Base-by-base conservation (phyloP, 441 rosid genomes). In the Rhodomyrtus psidioides region DNA sequence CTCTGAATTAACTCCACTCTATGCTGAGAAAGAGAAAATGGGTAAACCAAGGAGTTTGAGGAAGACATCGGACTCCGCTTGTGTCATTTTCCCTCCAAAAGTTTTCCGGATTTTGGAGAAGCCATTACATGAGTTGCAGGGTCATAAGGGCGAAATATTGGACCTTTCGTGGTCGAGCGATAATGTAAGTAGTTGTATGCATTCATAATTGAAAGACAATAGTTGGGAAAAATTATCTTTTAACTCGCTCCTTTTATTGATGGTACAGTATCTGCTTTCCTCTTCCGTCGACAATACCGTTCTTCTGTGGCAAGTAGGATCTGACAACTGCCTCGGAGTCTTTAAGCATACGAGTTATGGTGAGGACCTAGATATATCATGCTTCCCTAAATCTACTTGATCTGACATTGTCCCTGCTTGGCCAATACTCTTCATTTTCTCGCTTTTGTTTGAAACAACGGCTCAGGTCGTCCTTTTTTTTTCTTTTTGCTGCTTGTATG, bases 81-180 rank as follows among this genome's bases (percentile, higher is more conserved):
- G 98, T 84, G 96, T 93, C 15, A 88, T 97, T 88, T 90, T 97
- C 89, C 99, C 99, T 17, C 92, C 98, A 44, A 97, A 90, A 87
- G 91, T 93, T 82, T 97, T 97, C 87, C 86, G 89, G 87, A 88
- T 97, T 53, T 84, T 89, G 89, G 99, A 96, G 94, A 93, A 90
- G 86, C 98, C 99, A 56, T 88, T 93, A 90, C 95, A 96, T 82
- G 96, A 94, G 90, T 95, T 96, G 85, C 91, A 81, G 53, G 99
- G 99, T 82, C 99, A 97, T 88, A 84, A 21, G 4, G 92, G 91
- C 46, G 96, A 96, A 88, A 88, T 97, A 83, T 91, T 97, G 93
- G 96, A 95, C 91, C 95, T 97, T 85, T 93, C 99, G 0, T 97
- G 99, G 99, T 97, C 99, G 17, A 91, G 90, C 86, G 90, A 92